These are phyloP conservation scores for Singerocomus inundabilis DNA, from an alignment of 1,284 basidiomycete genomes.

Conservation along the genomic window DNA sequence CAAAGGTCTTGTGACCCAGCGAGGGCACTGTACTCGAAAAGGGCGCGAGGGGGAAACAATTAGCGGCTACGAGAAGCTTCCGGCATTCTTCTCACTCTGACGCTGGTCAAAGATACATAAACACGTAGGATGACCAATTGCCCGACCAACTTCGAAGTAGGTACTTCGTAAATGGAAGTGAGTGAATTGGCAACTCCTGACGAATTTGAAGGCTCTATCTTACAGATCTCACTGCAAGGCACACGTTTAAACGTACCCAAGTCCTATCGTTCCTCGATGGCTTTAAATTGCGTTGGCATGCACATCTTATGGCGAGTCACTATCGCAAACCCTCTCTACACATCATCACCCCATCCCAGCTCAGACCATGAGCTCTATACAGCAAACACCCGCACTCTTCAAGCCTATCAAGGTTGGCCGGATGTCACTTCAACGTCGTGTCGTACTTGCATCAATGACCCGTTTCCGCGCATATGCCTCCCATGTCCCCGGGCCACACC, in stretches of 20 bases:
- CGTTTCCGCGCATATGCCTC: constrained; percentile 30
- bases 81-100: neutral
- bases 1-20: neutral
- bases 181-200: no score
- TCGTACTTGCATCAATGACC: constrained; percentile 36
- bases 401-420: constrained; percentile 34
- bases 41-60: neutral
- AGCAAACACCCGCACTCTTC: constrained; percentile 27
- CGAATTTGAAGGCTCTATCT: neutral
- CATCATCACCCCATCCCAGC: neutral
- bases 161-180: neutral
- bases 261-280: no score
- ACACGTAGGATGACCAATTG: neutral
- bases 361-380: constrained; percentile 1
- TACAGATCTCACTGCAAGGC: neutral
- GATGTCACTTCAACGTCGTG: constrained; percentile 31
- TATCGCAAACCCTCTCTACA: neutral
- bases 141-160: neutral
- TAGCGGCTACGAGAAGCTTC: neutral
- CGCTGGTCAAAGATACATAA: neutral
- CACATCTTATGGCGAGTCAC: neutral
- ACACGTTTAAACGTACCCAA: no score
- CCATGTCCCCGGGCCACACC: constrained; percentile 20
- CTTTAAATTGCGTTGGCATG: neutral
- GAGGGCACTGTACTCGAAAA: neutral